These are phyloP conservation scores for Beta lomatogona DNA, from an alignment of 179 eudicot species.

Conservation along the genomic window DNA sequence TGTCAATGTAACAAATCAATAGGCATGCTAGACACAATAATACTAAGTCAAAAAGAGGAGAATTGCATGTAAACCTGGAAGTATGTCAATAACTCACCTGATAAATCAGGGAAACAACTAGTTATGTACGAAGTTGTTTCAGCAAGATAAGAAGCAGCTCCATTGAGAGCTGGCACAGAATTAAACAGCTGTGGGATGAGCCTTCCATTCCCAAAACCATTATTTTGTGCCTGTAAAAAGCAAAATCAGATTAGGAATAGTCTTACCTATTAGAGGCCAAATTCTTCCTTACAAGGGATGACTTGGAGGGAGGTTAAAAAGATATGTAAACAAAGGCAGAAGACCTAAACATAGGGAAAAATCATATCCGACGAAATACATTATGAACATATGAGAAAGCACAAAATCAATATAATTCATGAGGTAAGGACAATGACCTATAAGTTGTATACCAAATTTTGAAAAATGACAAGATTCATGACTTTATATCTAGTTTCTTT, in stretches of 20 bases:
- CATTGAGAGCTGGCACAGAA: slow-evolving; percentile 77
- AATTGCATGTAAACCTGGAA: background rate
- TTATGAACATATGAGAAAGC: background rate
- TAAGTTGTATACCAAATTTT: background rate
- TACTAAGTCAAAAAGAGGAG: background rate
- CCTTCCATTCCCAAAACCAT: slow-evolving; percentile 44
- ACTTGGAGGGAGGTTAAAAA: background rate
- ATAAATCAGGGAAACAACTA: slow-evolving; percentile 65
- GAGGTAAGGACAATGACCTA: background rate
- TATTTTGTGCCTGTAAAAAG: slow-evolving; percentile 53
- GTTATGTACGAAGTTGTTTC: slow-evolving; percentile 78
- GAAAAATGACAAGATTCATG: background rate
- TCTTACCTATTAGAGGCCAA: background rate
- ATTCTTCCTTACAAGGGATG: background rate
- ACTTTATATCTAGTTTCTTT: background rate
- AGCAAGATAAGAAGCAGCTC: slow-evolving; percentile 81
- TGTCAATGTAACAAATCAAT: background rate
- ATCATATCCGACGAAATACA: background rate
- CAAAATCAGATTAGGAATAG: background rate
- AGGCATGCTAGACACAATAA: background rate
- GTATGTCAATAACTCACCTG: slow-evolving; percentile 38
- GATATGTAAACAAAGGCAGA: background rate
- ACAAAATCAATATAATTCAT: background rate
- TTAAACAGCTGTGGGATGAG: slow-evolving; percentile 59
- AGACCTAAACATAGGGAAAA: background rate